phyloP scores from a whole-genome alignment of 208 protist species.

The Borovskyia barvae region DNA sequence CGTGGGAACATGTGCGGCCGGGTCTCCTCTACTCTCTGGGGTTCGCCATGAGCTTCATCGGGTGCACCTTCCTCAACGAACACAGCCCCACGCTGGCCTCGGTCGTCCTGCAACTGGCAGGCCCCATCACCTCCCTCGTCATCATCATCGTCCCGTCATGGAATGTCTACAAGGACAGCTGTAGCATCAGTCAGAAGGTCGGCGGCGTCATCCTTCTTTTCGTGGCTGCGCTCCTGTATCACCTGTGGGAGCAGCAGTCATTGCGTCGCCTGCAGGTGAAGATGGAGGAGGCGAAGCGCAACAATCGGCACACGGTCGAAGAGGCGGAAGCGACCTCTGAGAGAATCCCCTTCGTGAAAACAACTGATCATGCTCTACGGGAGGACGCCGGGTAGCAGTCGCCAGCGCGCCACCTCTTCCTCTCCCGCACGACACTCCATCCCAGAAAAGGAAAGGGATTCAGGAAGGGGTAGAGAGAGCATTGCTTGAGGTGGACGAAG shows the following conservation, averaged over 20 bases:
- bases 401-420: too few relatives aligned
- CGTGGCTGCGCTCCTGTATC: constrained; percentile 59
- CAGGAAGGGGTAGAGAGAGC: too few relatives aligned
- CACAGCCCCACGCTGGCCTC: constrained; percentile 80
- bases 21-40: constrained; percentile 69
- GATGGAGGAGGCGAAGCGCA: constrained; percentile 16
- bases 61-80: constrained; percentile 82
- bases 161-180: constrained; percentile 71
- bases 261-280: constrained; percentile 26
- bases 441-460: too few relatives aligned
- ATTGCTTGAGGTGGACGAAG: too few relatives aligned
- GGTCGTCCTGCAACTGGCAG: constrained; percentile 76
- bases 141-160: constrained; percentile 75
- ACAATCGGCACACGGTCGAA: constrained; percentile 2
- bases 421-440: too few relatives aligned
- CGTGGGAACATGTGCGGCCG: constrained; percentile 64
- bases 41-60: constrained; percentile 78
- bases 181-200: constrained; percentile 62
- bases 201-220: constrained; percentile 70
- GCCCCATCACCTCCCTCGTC: constrained; percentile 67
- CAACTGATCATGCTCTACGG: too few relatives aligned
- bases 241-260: constrained; percentile 75
- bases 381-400: too few relatives aligned
- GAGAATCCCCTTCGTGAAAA: too few relatives aligned
- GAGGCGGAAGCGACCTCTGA: too few relatives aligned